A percentile compares a stretch with the other conserved stretches of the same genome.
phyloP scores from a whole-genome alignment of 1,284 basidiomycete species.

The Ganoderma leucocontextum region DNA sequence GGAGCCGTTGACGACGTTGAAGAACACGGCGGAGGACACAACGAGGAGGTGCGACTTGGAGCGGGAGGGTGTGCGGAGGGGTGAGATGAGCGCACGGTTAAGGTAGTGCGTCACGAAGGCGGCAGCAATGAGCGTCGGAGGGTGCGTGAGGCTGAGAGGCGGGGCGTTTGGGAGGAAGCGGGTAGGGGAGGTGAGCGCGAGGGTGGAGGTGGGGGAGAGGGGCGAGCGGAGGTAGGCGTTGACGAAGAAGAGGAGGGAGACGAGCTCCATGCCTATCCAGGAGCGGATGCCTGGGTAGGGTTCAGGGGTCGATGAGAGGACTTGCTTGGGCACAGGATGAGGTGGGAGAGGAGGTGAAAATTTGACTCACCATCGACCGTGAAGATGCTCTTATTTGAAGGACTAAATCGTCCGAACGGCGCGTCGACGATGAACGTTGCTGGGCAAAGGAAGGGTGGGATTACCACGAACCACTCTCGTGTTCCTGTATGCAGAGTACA shows the following conservation, averaged over 20 bases:
- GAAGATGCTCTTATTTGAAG: slow-evolving; percentile 52
- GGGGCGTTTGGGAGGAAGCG: not conserved
- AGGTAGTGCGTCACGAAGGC: slow-evolving; percentile 83
- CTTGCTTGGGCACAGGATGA: not conserved
- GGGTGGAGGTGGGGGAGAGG: slow-evolving; percentile 43
- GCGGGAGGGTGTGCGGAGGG: slow-evolving; percentile 83
- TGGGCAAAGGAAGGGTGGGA: slow-evolving; percentile 40
- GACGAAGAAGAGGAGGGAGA: slow-evolving; percentile 73
- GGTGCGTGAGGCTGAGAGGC: slow-evolving; percentile 41
- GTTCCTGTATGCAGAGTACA: slow-evolving; percentile 31
- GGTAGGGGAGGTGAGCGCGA: not conserved
- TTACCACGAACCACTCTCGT: slow-evolving; percentile 45
- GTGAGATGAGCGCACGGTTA: slow-evolving; percentile 86
- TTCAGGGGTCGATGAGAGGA: not conserved
- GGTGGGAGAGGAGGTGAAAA: slow-evolving; percentile 5
- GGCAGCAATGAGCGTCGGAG: slow-evolving; percentile 62
- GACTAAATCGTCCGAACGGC: slow-evolving; percentile 82
- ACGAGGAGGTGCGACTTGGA: slow-evolving; percentile 81
- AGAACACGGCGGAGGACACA: slow-evolving; percentile 61
- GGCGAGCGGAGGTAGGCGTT: slow-evolving; percentile 59
- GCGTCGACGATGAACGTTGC: slow-evolving; percentile 61
- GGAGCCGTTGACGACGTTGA: slow-evolving; percentile 81
- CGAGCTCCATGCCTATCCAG: slow-evolving; percentile 89
- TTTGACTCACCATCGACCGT: slow-evolving; percentile 60
- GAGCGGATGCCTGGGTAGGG: slow-evolving; percentile 54